Percentiles rank a stretch among this genome's conserved stretches.
Conservation (phyloP, 2,329 filamentous ascomycete species). For the Albophoma yamanashiensis region DNA sequence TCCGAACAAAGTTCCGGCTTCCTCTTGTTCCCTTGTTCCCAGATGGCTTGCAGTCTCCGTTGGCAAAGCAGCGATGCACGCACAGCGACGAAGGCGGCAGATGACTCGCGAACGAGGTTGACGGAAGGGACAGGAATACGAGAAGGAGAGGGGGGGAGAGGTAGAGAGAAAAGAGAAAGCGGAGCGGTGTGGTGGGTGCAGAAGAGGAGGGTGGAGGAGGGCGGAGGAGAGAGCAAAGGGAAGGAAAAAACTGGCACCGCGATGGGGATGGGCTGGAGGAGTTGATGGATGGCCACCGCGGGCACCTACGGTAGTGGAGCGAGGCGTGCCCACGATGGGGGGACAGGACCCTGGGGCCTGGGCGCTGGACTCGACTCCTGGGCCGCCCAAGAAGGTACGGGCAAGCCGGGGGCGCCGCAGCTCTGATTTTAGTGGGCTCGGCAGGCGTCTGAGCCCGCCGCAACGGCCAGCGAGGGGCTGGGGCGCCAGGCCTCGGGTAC, state of each 20-base stretch:
- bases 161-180: slow-evolving; percentile 10
- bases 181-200: slow-evolving; percentile 19
- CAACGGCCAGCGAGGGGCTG: not conserved
- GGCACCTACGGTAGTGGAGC: not conserved
- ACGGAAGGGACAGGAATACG: slow-evolving; percentile 3
- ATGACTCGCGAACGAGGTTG: slow-evolving; percentile 13
- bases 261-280: slow-evolving; percentile 10
- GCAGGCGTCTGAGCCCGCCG: not conserved
- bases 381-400: not conserved
- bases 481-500: not conserved
- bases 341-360: not conserved
- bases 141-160: slow-evolving; percentile 8
- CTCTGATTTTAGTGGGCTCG: not conserved
- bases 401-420: not conserved
- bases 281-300: not conserved
- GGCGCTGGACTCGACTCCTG: not conserved
- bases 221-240: slow-evolving; percentile 14
- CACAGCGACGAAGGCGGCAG: slow-evolving; percentile 4
- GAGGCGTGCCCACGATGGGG: not conserved
- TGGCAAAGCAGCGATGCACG: not conserved
- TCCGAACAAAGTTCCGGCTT: not conserved
- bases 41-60: slow-evolving; percentile 1
- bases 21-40: not conserved
- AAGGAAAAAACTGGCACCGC: slow-evolving; percentile 14
- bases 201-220: slow-evolving; percentile 12